These are phyloP conservation scores for Dactylellina leptospora DNA, from an alignment of 2,329 filamentous ascomycete species.

Conservation along the genomic window DNA sequence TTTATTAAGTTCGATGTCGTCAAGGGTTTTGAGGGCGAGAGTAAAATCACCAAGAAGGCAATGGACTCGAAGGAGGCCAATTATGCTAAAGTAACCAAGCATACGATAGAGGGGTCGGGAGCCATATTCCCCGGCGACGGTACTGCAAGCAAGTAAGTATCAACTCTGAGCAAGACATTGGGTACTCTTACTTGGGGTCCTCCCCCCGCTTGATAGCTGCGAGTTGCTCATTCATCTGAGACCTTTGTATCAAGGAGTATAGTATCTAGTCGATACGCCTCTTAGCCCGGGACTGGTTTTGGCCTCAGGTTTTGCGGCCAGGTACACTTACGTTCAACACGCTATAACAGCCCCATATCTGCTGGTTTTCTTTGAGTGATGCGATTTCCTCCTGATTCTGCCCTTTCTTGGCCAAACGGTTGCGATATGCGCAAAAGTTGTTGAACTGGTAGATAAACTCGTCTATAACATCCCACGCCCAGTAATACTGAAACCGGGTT, in stretches of 20 bases:
- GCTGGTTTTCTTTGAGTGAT: conserved; percentile 92
- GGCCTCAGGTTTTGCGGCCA: too few species aligned
- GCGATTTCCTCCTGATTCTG: conserved; percentile 92
- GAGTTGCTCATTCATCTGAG: conserved; percentile 97
- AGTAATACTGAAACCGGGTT: conserved; percentile 78
- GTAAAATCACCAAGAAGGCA: conserved; percentile 97
- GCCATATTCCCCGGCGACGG: conserved; percentile 93
- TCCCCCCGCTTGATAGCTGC: conserved; percentile 93
- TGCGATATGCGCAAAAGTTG: conserved; percentile 96
- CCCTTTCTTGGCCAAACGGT: conserved; percentile 80
- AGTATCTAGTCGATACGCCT: conserved; percentile 72
- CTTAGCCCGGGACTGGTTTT: too few species aligned
- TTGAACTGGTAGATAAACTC: conserved; percentile 99
- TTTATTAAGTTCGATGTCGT: conserved; percentile 99
- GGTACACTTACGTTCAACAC: conserved; percentile 82
- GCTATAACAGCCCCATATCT: conserved; percentile 99
- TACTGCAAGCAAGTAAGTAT: conserved; percentile 55
- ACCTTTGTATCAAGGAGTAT: conserved; percentile 98
- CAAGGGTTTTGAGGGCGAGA: conserved; percentile 96
- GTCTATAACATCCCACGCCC: conserved; percentile 99
- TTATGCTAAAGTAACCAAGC: conserved; percentile 99
- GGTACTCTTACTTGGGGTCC: conserved; percentile 70
- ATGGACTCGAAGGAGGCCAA: conserved; percentile 94
- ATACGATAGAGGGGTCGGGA: conserved; percentile 94
- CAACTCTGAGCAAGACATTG: neutral